Base-by-base conservation (phyloP, 2,329 filamentous ascomycete species). In the Fusarium globosum region DNA sequence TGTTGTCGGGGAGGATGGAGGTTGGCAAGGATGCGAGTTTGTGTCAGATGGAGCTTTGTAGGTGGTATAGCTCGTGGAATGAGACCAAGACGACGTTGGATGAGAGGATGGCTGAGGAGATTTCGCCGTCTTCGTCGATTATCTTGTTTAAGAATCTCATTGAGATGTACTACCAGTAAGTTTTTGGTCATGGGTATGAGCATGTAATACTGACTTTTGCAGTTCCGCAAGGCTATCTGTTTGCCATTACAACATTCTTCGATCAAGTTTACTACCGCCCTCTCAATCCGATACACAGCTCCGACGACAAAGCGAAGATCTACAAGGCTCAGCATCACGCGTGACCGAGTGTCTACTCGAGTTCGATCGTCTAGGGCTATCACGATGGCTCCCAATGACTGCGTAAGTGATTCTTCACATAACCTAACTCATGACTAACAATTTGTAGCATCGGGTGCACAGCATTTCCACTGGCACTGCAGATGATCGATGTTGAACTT, bases 101-200 rank as follows among this genome's bases (percentile, higher is more conserved):
- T 6, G 66, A 74, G 36, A 69, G 72, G 14, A 30, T 51, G 11
- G 46, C 51, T 0, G 62, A 71, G 14, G 55, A 61, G 10, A 39
- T 65, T 16, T 67, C 69, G 2, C 39, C 67, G 2, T 45, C 66
- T 1, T 56, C 63, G 3, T 78, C 76, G 1, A 76, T 78, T 0
- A 39, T 69, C 0, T 16, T 78, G 4, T 78, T 77, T 14, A 76
- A 71, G 3, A 77, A 78, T 28, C 56, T 78, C 4, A 68, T 77
- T 9, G 76, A 78, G 62, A 78, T 78, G 74, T 78, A 78, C 13
- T 78, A 78, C 14, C 76, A 78, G 76, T 78, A 20, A 68, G 76
- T 71, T 3, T 10, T 30, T 3, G 28, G 28, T 30, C 1, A 30
- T 1, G 28, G 0, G 28, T 4, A 30, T 30, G 9, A 30, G 3